phyloP scores from a whole-genome alignment of 2,329 filamentous ascomycete genomes.

The Lecanicillium sp. region DNA sequence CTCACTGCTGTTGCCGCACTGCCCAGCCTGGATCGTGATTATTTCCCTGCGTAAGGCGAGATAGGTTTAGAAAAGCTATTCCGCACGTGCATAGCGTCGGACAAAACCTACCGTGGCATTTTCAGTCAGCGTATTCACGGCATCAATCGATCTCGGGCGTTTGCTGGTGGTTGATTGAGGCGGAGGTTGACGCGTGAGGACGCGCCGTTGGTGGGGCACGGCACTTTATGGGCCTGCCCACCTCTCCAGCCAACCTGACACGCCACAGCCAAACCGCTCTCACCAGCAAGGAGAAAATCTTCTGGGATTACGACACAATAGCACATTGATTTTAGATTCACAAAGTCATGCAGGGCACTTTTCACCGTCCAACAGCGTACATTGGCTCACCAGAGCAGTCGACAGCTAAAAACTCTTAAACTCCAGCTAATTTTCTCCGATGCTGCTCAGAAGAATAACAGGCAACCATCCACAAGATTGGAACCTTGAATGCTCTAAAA shows the following conservation, averaged over 20 bases:
- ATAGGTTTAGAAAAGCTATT: conserved; percentile 1
- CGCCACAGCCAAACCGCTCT: too few species aligned
- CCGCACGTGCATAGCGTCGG: not conserved
- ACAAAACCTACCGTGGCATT: conserved; percentile 18
- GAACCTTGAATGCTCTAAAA: conserved; percentile 5
- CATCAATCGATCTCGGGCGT: not conserved
- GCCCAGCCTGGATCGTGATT: conserved; percentile 97
- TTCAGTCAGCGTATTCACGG: conserved; percentile 6
- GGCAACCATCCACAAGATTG: not conserved
- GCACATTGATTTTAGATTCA: too few species aligned
- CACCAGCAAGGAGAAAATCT: too few species aligned
- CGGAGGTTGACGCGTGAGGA: conserved; percentile 1
- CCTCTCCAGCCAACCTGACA: too few species aligned
- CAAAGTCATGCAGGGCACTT: too few species aligned
- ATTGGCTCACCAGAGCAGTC: too few species aligned
- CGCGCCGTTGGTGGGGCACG: too few species aligned
- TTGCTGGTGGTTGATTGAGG: not conserved
- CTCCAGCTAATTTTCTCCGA: too few species aligned
- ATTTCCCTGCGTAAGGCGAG: conserved; percentile 88
- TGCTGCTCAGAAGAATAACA: conserved; percentile 7
- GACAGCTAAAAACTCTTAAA: too few species aligned
- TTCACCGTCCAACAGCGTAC: too few species aligned
- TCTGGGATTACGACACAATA: too few species aligned
- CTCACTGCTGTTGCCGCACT: conserved; percentile 98
- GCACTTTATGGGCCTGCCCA: too few species aligned